Evolutionary conservation across 371 early-diverging fungal genomes (phyloP).

Genomic region (Thermomucor indicae-seudaticae): DNA sequence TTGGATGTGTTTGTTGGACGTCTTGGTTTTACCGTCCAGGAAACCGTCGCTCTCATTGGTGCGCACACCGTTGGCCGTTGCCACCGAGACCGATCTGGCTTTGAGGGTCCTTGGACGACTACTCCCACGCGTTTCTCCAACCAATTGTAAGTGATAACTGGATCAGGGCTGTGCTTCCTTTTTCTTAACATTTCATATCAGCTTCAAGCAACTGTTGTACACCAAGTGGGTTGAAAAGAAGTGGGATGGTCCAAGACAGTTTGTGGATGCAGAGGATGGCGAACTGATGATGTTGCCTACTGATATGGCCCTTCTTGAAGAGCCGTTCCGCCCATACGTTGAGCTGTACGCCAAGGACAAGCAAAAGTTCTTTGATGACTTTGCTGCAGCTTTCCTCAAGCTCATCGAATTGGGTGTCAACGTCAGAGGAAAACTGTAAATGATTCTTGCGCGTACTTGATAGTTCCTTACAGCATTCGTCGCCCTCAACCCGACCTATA

Average conservation of each 20-base stretch:
- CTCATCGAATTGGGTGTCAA: conserved; percentile 79
- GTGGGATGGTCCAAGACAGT: conserved; percentile 76
- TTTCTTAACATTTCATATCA: conserved; percentile 6
- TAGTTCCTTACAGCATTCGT: not conserved
- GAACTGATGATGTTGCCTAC: conserved; percentile 87
- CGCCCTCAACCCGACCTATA: not conserved
- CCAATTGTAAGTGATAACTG: conserved; percentile 50
- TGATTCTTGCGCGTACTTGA: not conserved
- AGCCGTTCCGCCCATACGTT: conserved; percentile 70
- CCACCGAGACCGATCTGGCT: conserved; percentile 80
- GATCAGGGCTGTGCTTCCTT: not conserved
- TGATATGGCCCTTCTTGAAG: conserved; percentile 72
- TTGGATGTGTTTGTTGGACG: conserved; percentile 70
- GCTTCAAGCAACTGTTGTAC: conserved; percentile 64
- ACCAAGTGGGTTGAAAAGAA: conserved; percentile 67
- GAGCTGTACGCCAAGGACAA: conserved; percentile 78
- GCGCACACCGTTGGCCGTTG: conserved; percentile 91
- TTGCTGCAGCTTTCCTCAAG: conserved; percentile 74
- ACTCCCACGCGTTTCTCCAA: conserved; percentile 85
- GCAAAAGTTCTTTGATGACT: conserved; percentile 76
- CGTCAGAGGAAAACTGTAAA: conserved; percentile 41
- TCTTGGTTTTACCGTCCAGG: conserved; percentile 75
- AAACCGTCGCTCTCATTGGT: conserved; percentile 82
- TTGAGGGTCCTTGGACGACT: conserved; percentile 84
- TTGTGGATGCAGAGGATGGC: conserved; percentile 60